Conservation (phyloP, 2,329 filamentous ascomycete genomes). For the Xylaria sp. region DNA sequence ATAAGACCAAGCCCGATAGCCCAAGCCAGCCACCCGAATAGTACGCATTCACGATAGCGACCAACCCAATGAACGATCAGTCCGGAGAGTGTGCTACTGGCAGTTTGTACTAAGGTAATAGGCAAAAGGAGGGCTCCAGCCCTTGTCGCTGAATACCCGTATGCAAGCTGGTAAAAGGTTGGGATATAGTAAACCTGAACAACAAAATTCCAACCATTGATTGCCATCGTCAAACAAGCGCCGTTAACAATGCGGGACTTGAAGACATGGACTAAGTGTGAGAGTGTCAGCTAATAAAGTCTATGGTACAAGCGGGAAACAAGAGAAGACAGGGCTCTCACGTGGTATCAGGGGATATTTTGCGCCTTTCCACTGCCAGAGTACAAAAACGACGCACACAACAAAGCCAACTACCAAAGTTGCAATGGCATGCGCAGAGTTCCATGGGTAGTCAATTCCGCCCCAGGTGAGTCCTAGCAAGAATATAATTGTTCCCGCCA, state of each 20-base stretch:
- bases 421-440: background rate
- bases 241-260: conserved; percentile 64
- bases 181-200: conserved; percentile 65
- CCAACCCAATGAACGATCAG: conserved; percentile 64
- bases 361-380: conserved; percentile 61
- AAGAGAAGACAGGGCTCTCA: conserved; percentile 44
- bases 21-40: conserved; percentile 56
- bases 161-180: conserved; percentile 59
- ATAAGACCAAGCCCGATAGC: background rate
- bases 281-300: conserved; percentile 18
- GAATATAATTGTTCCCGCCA: background rate
- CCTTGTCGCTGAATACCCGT: conserved; percentile 56
- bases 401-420: background rate
- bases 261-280: conserved; percentile 61
- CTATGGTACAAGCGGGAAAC: background rate
- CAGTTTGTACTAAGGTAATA: conserved; percentile 57
- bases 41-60: conserved; percentile 64
- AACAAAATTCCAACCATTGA: conserved; percentile 70
- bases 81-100: conserved; percentile 62
- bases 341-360: conserved; percentile 60
- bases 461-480: background rate
- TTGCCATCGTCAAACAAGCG: conserved; percentile 66
- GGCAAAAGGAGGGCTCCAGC: conserved; percentile 57
- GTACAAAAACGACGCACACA: background rate
- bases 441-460: background rate